These are phyloP conservation scores for Lepidium campestre DNA, from an alignment of 441 rosid genomes.

Conservation along the genomic window DNA sequence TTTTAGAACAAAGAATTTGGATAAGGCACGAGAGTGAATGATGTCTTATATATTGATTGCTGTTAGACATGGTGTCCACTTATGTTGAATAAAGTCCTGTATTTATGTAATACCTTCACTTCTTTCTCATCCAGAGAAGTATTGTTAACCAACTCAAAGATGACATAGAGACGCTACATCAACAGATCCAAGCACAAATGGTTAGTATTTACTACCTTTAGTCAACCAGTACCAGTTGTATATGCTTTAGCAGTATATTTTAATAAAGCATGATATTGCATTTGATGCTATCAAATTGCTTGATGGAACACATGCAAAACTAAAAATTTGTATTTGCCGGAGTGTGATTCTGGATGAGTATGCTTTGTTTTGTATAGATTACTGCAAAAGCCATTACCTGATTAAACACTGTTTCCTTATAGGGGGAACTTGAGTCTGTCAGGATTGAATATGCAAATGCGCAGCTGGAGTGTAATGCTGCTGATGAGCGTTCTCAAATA, in stretches of 20 bases:
- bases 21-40: background rate
- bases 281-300: slow-evolving; percentile 7
- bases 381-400: slow-evolving; percentile 6
- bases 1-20: background rate
- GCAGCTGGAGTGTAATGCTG: slow-evolving; percentile 79
- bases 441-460: slow-evolving; percentile 69
- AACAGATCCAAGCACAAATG: slow-evolving; percentile 76
- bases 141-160: slow-evolving; percentile 85
- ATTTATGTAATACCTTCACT: background rate
- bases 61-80: slow-evolving; percentile 5
- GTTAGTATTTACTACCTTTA: slow-evolving; percentile 38
- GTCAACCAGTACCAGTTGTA: background rate
- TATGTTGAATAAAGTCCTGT: background rate
- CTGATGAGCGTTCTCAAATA: slow-evolving; percentile 88
- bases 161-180: slow-evolving; percentile 78
- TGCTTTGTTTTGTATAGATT: slow-evolving; percentile 3
- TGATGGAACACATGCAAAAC: background rate
- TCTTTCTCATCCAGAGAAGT: slow-evolving; percentile 57
- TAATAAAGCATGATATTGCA: slow-evolving; percentile 3
- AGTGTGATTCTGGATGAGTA: slow-evolving; percentile 7
- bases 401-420: slow-evolving; percentile 17
- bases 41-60: slow-evolving; percentile 1
- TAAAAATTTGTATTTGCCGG: background rate
- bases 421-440: slow-evolving; percentile 84
- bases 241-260: background rate